These are phyloP conservation scores for Vitis cinerea DNA, from an alignment of 164 flowering plant genomes.

Conservation along the genomic window DNA sequence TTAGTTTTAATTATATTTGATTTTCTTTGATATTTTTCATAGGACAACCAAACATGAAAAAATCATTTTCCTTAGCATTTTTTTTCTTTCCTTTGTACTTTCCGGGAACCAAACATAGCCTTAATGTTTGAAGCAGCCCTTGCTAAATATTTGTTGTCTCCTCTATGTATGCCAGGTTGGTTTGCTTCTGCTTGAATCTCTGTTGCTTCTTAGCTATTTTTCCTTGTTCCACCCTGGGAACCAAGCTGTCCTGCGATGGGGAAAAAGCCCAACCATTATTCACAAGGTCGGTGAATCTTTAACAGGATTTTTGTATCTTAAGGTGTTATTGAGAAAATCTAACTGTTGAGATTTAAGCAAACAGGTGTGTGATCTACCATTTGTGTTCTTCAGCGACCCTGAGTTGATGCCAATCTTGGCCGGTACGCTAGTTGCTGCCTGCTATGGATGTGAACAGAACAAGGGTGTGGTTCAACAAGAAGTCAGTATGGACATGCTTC, in stretches of 20 bases:
- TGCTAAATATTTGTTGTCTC: too few relatives aligned
- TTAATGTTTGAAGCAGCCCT: too few relatives aligned
- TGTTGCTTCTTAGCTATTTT: constrained; percentile 78
- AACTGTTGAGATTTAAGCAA: constrained; percentile 16
- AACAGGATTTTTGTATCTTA: neutral
- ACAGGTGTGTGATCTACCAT: constrained; percentile 95
- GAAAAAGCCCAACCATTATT: constrained; percentile 90
- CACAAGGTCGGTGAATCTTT: constrained; percentile 69
- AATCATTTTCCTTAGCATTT: too few relatives aligned
- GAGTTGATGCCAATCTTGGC: constrained; percentile 83
- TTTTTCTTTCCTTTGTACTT: too few relatives aligned
- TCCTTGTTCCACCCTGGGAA: constrained; percentile 80
- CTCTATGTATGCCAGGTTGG: constrained; percentile 55
- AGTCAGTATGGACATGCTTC: constrained; percentile 85
- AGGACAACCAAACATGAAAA: too few relatives aligned
- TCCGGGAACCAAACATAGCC: too few relatives aligned
- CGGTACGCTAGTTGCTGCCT: constrained; percentile 80
- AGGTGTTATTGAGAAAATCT: constrained; percentile 11
- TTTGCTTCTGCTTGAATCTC: constrained; percentile 69
- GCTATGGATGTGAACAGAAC: constrained; percentile 87
- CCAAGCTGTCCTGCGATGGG: constrained; percentile 96
- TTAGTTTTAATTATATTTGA: too few relatives aligned
- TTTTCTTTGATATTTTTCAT: too few relatives aligned
- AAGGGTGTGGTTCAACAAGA: constrained; percentile 81
- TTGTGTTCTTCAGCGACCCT: constrained; percentile 89